Evolutionary conservation across 371 early-diverging fungal species (phyloP), one percentile per base, ranked within the genome.

Genomic region (Rhizopus microsporus): DNA sequence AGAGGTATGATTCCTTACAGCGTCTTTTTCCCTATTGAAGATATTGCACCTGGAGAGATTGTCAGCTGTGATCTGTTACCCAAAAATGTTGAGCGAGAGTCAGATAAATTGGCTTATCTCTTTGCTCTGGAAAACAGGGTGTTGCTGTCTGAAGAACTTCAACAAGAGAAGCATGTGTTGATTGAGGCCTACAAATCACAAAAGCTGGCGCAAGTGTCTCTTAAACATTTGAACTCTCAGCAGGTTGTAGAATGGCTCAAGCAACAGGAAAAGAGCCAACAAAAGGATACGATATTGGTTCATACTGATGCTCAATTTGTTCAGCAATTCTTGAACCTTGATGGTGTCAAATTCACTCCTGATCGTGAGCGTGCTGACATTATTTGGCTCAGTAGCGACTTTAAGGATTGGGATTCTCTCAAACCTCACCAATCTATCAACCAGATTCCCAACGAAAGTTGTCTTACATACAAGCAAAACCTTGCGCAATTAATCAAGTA

Each of bases 21-120:
- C 49, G 77, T 85, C 48, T 63, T 85, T 46, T 85, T 77, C 64
- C 83, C 85, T 2, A 78, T 83, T 55, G 69, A 78, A 46, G 79
- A 80, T 45, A 74, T 85, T 43, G 61, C 64, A 7, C 57, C 78
- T 43, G 83, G 83, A 7, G 82, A 75, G 33, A 62, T 76, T 3
- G 44, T 81, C 45, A 79, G 78, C 0, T 73, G 77, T 50, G 81
- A 85, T 51, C 63, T 85, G 32, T 58, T 81, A 8, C 83, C 85
- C 35, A 71, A 68, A 39, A 56, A 67, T 16, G 51, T 81, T 51
- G 60, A 73, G 43, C 74, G 80, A 7, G 65, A 74, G 12, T 51
- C 68, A 4, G 71, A 74, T 45, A 72, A 74, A 42, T 51, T 67
- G 42, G 85, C 85, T 1, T 85, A 85, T 52, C 63, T 81, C 7